Conservation (phyloP, 1,284 basidiomycete genomes). For the Kwoniella shivajii region DNA sequence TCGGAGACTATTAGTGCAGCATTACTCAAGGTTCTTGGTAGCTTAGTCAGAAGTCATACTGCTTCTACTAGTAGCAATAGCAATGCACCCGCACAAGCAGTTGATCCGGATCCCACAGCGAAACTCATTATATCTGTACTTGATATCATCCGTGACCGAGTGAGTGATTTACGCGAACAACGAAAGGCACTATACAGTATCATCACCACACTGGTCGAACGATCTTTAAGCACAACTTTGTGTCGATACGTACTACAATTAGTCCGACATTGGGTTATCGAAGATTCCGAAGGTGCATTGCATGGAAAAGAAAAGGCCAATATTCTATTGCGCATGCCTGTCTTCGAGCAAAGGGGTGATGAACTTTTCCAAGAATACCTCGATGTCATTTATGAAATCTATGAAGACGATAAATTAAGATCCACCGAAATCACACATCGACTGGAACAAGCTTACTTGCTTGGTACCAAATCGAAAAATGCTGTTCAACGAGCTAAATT, state of each 20-base stretch:
- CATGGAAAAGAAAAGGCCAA: conserved; percentile 95
- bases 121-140: conserved; percentile 59
- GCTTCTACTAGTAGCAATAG: conserved; percentile 60
- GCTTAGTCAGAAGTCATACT: conserved; percentile 86
- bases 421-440: conserved; percentile 93
- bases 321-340: conserved; percentile 85
- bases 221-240: conserved; percentile 79
- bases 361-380: conserved; percentile 84
- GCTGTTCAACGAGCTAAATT: conserved; percentile 79
- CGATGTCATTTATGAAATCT: conserved; percentile 91
- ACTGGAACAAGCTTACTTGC: conserved; percentile 88
- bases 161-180: conserved; percentile 60
- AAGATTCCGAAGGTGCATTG: conserved; percentile 71
- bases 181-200: conserved; percentile 69
- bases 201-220: conserved; percentile 82
- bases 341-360: conserved; percentile 77
- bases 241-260: conserved; percentile 87
- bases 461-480: conserved; percentile 87
- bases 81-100: conserved; percentile 22
- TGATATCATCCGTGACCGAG: conserved; percentile 58
- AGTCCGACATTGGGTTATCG: conserved; percentile 83
- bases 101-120: conserved; percentile 48
- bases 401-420: conserved; percentile 79
- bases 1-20: conserved; percentile 77
- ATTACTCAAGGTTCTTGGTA: conserved; percentile 82